Percentiles rank a stretch among this genome's conserved stretches.
phyloP scores from a whole-genome alignment of 2,329 filamentous ascomycete genomes.

The Aspergillus sp. region DNA sequence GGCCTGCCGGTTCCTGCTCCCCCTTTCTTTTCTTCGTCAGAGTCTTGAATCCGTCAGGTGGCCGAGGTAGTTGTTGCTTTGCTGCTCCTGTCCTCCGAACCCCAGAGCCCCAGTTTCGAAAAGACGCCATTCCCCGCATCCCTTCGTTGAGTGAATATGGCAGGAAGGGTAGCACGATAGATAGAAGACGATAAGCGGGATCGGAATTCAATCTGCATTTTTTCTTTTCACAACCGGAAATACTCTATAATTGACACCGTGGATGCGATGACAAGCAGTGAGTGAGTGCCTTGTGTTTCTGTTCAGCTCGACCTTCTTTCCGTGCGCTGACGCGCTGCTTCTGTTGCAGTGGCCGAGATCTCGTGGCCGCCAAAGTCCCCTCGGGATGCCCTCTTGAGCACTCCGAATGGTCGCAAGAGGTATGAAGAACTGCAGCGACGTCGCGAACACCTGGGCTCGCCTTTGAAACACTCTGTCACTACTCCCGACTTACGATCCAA shows the following conservation, averaged over 20 bases:
- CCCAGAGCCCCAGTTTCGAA: background rate
- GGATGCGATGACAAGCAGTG: slow-evolving; percentile 27
- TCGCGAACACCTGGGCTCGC: slow-evolving; percentile 69
- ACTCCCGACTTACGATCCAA: slow-evolving; percentile 42
- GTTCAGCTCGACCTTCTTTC: background rate
- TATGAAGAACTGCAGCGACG: slow-evolving; percentile 68
- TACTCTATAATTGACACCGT: background rate
- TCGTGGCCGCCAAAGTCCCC: slow-evolving; percentile 66
- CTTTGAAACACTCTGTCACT: slow-evolving; percentile 55
- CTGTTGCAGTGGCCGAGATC: slow-evolving; percentile 43
- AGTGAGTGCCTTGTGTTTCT: slow-evolving; percentile 12
- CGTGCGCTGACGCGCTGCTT: background rate
- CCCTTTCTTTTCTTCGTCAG: background rate
- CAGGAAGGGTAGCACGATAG: background rate
- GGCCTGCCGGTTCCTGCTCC: background rate
- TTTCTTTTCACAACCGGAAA: background rate
- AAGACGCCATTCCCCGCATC: slow-evolving; percentile 6
- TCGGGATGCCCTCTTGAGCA: slow-evolving; percentile 63
- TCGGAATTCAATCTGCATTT: background rate
- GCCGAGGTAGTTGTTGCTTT: background rate
- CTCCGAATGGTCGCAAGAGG: slow-evolving; percentile 77
- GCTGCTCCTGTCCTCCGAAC: background rate
- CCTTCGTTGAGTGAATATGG: slow-evolving; percentile 9
- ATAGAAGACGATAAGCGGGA: background rate
- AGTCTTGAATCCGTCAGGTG: background rate